phyloP scores from a whole-genome alignment of 805 yeast species.

The Zygotorulaspora sp. region DNA sequence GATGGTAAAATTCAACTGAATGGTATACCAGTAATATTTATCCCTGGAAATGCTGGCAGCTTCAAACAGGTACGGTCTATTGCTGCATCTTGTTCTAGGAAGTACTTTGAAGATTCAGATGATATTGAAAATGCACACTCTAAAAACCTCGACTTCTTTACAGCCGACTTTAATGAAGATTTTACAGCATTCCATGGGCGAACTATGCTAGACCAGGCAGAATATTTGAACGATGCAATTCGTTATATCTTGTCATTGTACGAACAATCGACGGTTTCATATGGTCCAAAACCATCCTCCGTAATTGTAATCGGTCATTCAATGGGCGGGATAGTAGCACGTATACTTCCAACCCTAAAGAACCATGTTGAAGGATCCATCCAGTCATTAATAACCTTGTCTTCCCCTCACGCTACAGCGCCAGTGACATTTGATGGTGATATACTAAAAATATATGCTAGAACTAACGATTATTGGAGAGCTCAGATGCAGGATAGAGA shows the following conservation, averaged over 20 bases:
- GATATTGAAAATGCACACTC: constrained; percentile 28
- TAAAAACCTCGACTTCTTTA: constrained; percentile 70
- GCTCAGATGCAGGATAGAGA: constrained; percentile 43
- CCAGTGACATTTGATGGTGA: constrained; percentile 94
- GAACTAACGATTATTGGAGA: constrained; percentile 78
- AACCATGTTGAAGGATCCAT: constrained; percentile 70
- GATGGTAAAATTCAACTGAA: constrained; percentile 38
- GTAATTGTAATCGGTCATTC: constrained; percentile 86
- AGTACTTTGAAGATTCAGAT: constrained; percentile 39
- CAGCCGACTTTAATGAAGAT: constrained; percentile 94
- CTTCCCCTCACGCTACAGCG: constrained; percentile 89
- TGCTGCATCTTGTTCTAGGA: constrained; percentile 73
- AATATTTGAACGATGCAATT: constrained; percentile 84
- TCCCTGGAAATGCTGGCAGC: constrained; percentile 98
- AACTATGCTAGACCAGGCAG: constrained; percentile 90
- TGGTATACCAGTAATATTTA: constrained; percentile 87
- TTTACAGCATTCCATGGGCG: constrained; percentile 95
- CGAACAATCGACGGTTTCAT: constrained; percentile 23
- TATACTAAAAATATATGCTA: constrained; percentile 64
- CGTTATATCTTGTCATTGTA: constrained; percentile 69
- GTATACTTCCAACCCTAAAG: constrained; percentile 75
- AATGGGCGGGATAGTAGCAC: constrained; percentile 95
- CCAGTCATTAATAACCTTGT: constrained; percentile 76
- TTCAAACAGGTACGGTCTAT: constrained; percentile 84
- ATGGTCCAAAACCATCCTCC: constrained; percentile 49